phyloP scores from a whole-genome alignment of 228 moss, liverwort and hornwort species.

The Sphagnum fallax region DNA sequence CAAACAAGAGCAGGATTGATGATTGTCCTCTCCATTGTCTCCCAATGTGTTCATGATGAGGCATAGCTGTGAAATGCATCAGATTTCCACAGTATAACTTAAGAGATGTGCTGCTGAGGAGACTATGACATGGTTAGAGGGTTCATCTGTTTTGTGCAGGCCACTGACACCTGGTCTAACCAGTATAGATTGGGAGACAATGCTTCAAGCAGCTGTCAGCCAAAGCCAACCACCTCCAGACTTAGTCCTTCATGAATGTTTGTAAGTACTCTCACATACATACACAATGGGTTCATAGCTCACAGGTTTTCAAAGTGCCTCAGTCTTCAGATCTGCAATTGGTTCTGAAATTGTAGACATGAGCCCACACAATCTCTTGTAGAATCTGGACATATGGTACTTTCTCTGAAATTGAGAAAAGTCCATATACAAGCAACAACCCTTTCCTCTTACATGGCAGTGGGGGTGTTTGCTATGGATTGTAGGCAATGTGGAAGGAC shows the following conservation, averaged over 20 bases:
- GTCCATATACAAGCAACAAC: too few relatives aligned
- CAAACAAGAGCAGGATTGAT: too few relatives aligned
- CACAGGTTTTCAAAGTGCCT: background rate
- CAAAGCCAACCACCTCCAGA: slow-evolving; percentile 21
- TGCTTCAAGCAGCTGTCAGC: slow-evolving; percentile 17
- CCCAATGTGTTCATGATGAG: too few relatives aligned
- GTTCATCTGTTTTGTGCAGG: slow-evolving; percentile 8
- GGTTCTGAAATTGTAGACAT: background rate
- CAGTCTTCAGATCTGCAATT: background rate
- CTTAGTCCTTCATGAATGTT: slow-evolving; percentile 30
- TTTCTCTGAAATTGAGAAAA: too few relatives aligned
- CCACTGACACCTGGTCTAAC: slow-evolving; percentile 18
- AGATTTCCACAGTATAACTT: too few relatives aligned
- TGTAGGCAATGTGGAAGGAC: slow-evolving; percentile 50
- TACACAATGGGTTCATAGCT: background rate
- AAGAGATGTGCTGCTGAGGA: too few relatives aligned
- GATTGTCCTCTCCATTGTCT: too few relatives aligned
- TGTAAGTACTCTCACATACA: slow-evolving; percentile 17
- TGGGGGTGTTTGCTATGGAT: background rate
- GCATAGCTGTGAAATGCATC: too few relatives aligned
- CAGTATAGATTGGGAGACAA: slow-evolving; percentile 24
- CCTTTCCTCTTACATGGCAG: background rate
- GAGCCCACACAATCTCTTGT: background rate
- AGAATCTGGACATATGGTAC: background rate
- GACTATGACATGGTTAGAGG: too few relatives aligned